Evolutionary conservation across 1,284 basidiomycete genomes (phyloP).

Genomic region (Puccinia novopanici): DNA sequence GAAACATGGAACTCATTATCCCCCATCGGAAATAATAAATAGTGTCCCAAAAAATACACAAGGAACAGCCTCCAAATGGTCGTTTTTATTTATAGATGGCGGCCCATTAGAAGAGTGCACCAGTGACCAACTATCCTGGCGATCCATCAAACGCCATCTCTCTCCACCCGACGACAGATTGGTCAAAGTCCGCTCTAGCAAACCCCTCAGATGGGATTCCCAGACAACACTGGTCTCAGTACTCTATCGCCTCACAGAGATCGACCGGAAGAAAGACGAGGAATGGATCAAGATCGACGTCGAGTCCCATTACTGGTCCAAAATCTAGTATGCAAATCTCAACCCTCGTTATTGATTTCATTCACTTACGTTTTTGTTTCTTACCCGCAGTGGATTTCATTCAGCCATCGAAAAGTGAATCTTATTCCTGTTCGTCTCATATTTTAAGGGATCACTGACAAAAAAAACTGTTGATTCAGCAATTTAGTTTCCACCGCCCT

Average conservation of each 20-base stretch:
- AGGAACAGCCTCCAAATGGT: conserved; percentile 28
- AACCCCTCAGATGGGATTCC: conserved; percentile 22
- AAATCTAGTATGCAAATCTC: conserved; percentile 9
- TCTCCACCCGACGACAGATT: conserved; percentile 55
- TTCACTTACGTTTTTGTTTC: neutral
- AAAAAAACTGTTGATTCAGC: conserved; percentile 4
- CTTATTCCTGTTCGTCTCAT: neutral
- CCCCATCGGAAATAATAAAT: neutral
- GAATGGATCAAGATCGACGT: conserved; percentile 35
- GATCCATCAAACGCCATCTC: conserved; percentile 31
- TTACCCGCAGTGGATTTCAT: conserved; percentile 31
- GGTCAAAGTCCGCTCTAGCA: conserved; percentile 2
- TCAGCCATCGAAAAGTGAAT: conserved; percentile 39
- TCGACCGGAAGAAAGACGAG: conserved; percentile 8
- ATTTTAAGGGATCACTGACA: neutral
- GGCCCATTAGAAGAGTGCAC: neutral
- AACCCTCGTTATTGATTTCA: neutral
- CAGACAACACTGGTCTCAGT: conserved; percentile 26
- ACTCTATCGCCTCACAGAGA: conserved; percentile 15
- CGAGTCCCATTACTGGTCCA: conserved; percentile 25
- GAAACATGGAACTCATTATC: neutral
- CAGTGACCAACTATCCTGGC: conserved; percentile 3
- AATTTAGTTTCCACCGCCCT: conserved; percentile 44
- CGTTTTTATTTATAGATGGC: conserved; percentile 41
- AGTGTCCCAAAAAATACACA: neutral